These are phyloP conservation scores for Ogataea allantospora DNA, from an alignment of 805 yeast genomes.

Conservation along the genomic window DNA sequence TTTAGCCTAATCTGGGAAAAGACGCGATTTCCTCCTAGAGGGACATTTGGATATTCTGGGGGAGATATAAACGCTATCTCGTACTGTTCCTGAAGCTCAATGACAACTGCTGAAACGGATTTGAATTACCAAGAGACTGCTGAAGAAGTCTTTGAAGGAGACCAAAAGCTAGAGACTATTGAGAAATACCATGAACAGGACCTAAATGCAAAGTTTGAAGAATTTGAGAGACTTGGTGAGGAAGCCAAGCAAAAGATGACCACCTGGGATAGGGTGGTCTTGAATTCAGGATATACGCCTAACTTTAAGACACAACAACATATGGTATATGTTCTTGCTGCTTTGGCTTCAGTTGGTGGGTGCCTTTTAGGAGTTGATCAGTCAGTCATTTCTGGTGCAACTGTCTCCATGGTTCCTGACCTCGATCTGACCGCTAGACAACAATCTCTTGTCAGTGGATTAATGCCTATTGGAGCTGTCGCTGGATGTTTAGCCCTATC, in stretches of 20 bases:
- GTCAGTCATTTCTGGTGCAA: constrained; percentile 64
- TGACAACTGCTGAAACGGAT: neutral
- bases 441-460: constrained; percentile 52
- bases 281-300: constrained; percentile 36
- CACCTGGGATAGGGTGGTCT: constrained; percentile 37
- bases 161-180: neutral
- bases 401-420: constrained; percentile 47
- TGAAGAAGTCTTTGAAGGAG: neutral
- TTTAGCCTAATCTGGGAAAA: no score
- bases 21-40: no score
- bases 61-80: no score
- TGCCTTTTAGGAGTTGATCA: constrained; percentile 66
- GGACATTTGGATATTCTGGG: no score
- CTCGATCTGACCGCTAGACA: constrained; percentile 42
- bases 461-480: constrained; percentile 69
- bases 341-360: constrained; percentile 63
- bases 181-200: constrained; percentile 28
- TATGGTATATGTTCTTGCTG: constrained; percentile 50
- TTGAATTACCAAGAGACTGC: neutral
- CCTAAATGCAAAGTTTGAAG: constrained; percentile 37
- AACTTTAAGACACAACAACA: constrained; percentile 44
- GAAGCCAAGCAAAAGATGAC: constrained; percentile 33
- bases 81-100: no score
- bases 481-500: constrained; percentile 60
- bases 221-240: constrained; percentile 34